These are phyloP conservation scores for Microdochium paspali DNA, from an alignment of 2,329 filamentous ascomycete species.

Conservation along the genomic window DNA sequence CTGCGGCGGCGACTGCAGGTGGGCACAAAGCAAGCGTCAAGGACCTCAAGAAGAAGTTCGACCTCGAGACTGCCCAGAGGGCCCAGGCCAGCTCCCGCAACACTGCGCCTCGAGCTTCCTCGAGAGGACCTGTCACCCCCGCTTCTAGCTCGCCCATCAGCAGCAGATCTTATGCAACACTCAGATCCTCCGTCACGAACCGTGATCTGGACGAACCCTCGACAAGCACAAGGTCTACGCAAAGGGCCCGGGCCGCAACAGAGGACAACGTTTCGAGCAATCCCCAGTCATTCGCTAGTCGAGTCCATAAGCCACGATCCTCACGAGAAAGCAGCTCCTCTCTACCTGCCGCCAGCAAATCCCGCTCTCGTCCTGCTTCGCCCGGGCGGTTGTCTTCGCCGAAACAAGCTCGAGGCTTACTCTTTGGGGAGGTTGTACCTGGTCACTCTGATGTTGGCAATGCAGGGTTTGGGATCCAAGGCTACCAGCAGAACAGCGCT, in stretches of 20 bases:
- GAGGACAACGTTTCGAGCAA: conserved; percentile 44
- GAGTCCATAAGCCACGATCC: conserved; percentile 43
- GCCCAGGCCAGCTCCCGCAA: conserved; percentile 22
- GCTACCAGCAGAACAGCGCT: conserved; percentile 46
- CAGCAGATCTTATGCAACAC: conserved; percentile 28
- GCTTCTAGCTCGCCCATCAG: conserved; percentile 16
- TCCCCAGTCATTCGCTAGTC: conserved; percentile 50
- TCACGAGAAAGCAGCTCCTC: background rate
- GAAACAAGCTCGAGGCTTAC: conserved; percentile 36
- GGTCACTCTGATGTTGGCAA: conserved; percentile 42
- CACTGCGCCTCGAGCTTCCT: conserved; percentile 21
- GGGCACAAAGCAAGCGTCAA: conserved; percentile 59
- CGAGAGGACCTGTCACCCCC: conserved; percentile 19
- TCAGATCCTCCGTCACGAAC: conserved; percentile 24
- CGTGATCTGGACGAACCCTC: conserved; percentile 18
- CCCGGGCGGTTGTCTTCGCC: conserved; percentile 20
- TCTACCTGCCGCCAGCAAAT: conserved; percentile 10
- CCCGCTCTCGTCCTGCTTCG: conserved; percentile 13
- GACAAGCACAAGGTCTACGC: conserved; percentile 23
- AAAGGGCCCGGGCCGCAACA: conserved; percentile 35
- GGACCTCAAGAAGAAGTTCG: conserved; percentile 72
- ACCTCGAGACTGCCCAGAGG: conserved; percentile 40
- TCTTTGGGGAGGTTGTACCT: conserved; percentile 70
- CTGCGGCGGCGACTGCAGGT: conserved; percentile 17
- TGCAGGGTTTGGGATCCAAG: conserved; percentile 52